Evolutionary conservation across 495 filamentous ascomycete genomes (phyloP).

Genomic region (Parachaetomium inaequale): DNA sequence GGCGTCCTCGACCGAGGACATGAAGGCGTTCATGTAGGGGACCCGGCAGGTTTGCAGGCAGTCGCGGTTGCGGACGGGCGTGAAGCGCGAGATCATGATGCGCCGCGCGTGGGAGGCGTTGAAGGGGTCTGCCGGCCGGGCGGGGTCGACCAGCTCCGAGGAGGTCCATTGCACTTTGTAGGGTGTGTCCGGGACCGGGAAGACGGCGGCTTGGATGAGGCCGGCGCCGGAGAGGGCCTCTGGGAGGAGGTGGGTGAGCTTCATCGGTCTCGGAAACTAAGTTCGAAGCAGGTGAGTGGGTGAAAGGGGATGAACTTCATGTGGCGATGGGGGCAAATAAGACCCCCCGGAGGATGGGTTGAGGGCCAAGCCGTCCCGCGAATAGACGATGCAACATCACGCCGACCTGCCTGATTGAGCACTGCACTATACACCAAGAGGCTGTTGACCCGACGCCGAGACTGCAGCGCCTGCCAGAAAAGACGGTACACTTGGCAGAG

Average conservation of each 20-base stretch:
- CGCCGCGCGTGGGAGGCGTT: constrained; percentile 8
- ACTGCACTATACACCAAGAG: background rate
- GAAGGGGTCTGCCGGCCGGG: constrained; percentile 6
- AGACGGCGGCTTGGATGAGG: background rate
- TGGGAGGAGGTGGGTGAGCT: background rate
- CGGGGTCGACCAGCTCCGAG: constrained; percentile 1
- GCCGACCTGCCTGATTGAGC: constrained; percentile 1
- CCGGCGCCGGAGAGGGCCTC: background rate
- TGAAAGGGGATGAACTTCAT: background rate
- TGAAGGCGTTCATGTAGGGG: constrained; percentile 3
- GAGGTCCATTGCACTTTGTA: constrained; percentile 8
- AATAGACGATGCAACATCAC: background rate
- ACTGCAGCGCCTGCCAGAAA: too few relatives aligned
- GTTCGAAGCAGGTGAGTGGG: background rate
- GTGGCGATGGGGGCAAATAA: background rate
- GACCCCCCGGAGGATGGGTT: background rate
- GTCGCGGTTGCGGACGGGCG: background rate
- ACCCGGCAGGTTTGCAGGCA: constrained; percentile 2
- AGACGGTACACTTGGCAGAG: too few relatives aligned
- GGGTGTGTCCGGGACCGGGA: constrained; percentile 2
- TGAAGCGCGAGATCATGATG: constrained; percentile 14
- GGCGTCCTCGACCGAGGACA: background rate
- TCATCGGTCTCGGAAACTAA: background rate
- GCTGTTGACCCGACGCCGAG: background rate
- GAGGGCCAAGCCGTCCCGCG: background rate